Percentiles rank a stretch among this genome's conserved stretches.
Evolutionary conservation across 345 rosid genomes (phyloP).

Genomic region (thale cress (Arabidopsis thaliana)): TAIR10.1 NC_003076.8:20066501-20067000

Average conservation of each 20-base stretch:
- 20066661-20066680: slow-evolving; percentile 48
- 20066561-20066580: slow-evolving; percentile 22
- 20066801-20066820: slow-evolving; percentile 14
- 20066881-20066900: slow-evolving; percentile 90
- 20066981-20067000: slow-evolving; percentile 95
- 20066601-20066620: background rate
- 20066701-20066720: slow-evolving; percentile 88
- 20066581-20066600: background rate
- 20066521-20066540: background rate
- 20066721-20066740: slow-evolving; percentile 79
- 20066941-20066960: slow-evolving; percentile 10
- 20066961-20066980: slow-evolving; percentile 10
- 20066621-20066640: background rate
- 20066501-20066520: slow-evolving; percentile 8
- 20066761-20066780: slow-evolving; percentile 11
- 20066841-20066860: slow-evolving; percentile 99
- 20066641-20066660: slow-evolving; percentile 17
- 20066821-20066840: slow-evolving; percentile 26
- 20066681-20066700: slow-evolving; percentile 99
- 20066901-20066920: slow-evolving; percentile 27
- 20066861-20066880: slow-evolving; percentile 96
- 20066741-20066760: slow-evolving; percentile 78
- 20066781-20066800: slow-evolving; percentile 12
- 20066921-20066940: background rate
- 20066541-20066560: slow-evolving; percentile 5